Conservation (phyloP, 768 basidiomycete species). For the Agaricus subrufescens region DNA sequence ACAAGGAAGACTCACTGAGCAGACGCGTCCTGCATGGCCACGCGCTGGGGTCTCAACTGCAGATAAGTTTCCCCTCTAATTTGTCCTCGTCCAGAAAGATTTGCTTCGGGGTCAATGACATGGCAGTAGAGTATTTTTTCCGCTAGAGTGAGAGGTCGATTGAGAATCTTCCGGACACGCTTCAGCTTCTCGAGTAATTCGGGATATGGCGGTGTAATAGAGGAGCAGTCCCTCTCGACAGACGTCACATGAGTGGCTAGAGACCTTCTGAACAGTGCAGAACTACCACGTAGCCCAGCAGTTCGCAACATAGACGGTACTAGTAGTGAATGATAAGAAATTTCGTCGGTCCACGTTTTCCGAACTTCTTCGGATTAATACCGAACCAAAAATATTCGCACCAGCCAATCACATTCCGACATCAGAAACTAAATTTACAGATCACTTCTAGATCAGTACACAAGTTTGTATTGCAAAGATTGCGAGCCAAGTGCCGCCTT, state of each 20-base stretch:
- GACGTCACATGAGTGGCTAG: constrained; percentile 34
- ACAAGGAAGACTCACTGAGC: constrained; percentile 60
- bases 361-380: neutral
- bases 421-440: too few species aligned
- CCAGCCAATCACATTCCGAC: constrained; percentile 1
- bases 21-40: constrained; percentile 96
- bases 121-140: constrained; percentile 99
- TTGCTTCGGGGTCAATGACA: constrained; percentile 72
- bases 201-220: constrained; percentile 85
- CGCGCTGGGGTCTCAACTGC: constrained; percentile 86
- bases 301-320: constrained; percentile 22
- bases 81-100: constrained; percentile 56
- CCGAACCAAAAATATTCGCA: neutral
- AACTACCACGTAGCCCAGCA: constrained; percentile 18
- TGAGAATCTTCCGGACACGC: constrained; percentile 62
- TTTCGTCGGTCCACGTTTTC: neutral
- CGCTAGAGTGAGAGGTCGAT: constrained; percentile 84
- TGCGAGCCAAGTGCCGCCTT: too few species aligned
- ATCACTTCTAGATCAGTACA: too few species aligned
- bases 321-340: neutral
- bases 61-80: constrained; percentile 87
- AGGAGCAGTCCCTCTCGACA: constrained; percentile 37
- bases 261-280: constrained; percentile 20
- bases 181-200: constrained; percentile 66
- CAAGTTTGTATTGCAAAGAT: too few species aligned